Conservation (phyloP, 805 yeast species). For the Wickerhamiella hasegawae region DNA sequence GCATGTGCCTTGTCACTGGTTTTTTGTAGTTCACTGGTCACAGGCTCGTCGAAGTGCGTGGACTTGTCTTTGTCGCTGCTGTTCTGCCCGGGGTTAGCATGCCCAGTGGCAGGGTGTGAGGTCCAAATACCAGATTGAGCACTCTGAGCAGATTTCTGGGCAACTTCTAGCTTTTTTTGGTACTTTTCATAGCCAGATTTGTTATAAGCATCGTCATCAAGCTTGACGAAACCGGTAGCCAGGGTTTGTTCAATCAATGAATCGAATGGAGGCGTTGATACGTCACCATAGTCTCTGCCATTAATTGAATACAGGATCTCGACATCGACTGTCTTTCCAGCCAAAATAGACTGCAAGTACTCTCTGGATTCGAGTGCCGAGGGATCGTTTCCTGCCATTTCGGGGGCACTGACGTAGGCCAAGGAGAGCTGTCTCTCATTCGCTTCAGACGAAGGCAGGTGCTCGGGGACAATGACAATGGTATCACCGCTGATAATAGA, state of each 20-base stretch:
- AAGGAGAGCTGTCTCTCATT: conserved; percentile 28
- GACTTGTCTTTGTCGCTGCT: conserved; percentile 54
- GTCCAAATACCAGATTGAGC: conserved; percentile 48
- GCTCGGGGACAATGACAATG: conserved; percentile 27
- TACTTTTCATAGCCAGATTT: conserved; percentile 30
- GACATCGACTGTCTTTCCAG: conserved; percentile 49
- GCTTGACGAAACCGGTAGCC: conserved; percentile 43
- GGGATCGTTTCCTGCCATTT: conserved; percentile 26
- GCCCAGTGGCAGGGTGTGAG: no score
- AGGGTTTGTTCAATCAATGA: conserved; percentile 43
- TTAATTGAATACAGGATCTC: conserved; percentile 35
- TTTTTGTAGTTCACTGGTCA: conserved; percentile 55
- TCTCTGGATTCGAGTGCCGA: conserved; percentile 46
- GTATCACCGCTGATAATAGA: conserved; percentile 60
- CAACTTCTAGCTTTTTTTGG: conserved; percentile 16
- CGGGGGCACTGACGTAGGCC: conserved; percentile 47
- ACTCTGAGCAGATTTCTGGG: conserved; percentile 32
- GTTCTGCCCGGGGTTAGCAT: no score
- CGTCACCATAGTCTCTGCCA: conserved; percentile 54
- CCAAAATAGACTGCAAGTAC: conserved; percentile 38
- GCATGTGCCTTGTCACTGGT: no score
- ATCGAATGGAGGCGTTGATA: conserved; percentile 43
- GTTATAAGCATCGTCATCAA: conserved; percentile 34
- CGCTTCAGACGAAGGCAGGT: not conserved
- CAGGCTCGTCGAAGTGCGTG: conserved; percentile 57